These are phyloP conservation scores for Dactylis glomerata DNA, from an alignment of 176 grass and related monocot genomes.

Conservation along the genomic window DNA sequence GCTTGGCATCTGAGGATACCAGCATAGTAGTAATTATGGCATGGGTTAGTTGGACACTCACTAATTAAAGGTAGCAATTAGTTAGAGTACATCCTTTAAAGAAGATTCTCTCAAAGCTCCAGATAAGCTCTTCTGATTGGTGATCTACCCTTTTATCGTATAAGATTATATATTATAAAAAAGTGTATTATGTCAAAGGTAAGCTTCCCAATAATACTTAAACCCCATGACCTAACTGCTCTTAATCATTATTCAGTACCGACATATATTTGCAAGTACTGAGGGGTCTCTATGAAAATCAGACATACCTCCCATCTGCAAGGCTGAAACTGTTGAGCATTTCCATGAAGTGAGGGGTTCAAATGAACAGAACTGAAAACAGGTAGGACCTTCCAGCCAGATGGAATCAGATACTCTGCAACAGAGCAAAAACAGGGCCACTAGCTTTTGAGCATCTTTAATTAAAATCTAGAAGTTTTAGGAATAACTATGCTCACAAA, in stretches of 20 bases:
- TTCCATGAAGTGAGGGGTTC: slow-evolving; percentile 70
- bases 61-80: slow-evolving; percentile 58
- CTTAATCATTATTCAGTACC: slow-evolving; percentile 3
- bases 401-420: slow-evolving; percentile 95
- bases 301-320: slow-evolving; percentile 79
- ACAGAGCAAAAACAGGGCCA: slow-evolving; percentile 42
- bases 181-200: slow-evolving; percentile 42
- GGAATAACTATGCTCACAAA: slow-evolving; percentile 51
- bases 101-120: slow-evolving; percentile 52
- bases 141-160: slow-evolving; percentile 31
- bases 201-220: slow-evolving; percentile 23
- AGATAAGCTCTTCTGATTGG: slow-evolving; percentile 42
- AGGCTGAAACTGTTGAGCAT: slow-evolving; percentile 59
- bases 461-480: slow-evolving; percentile 49
- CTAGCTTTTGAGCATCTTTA: slow-evolving; percentile 55
- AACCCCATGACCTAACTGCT: background rate
- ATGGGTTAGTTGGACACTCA: slow-evolving; percentile 45
- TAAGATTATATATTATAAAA: background rate
- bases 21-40: slow-evolving; percentile 45
- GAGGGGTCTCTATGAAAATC: background rate
- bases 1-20: slow-evolving; percentile 54
- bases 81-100: slow-evolving; percentile 51
- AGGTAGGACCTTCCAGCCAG: slow-evolving; percentile 95
- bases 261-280: background rate
- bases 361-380: slow-evolving; percentile 86